A percentile compares a stretch with the other conserved stretches of the same genome.
phyloP scores from a whole-genome alignment of 2,329 filamentous ascomycete genomes.

The Didymella pomorum region DNA sequence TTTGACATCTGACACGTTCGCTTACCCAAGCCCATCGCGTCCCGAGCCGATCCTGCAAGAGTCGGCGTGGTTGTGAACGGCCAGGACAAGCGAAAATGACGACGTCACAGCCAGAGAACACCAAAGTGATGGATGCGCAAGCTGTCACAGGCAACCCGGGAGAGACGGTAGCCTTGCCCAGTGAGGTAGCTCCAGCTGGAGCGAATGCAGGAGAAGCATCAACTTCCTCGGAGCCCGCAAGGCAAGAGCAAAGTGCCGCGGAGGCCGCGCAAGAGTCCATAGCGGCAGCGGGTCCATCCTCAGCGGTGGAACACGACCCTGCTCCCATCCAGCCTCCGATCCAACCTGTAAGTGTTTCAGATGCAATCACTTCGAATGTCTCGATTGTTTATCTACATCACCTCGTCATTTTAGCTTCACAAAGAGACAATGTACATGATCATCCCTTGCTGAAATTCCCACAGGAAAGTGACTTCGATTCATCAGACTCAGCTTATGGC shows the following conservation, averaged over 20 bases:
- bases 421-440: background rate
- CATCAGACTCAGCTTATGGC: slow-evolving; percentile 37
- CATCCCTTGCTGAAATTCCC: background rate
- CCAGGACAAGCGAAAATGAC: slow-evolving; percentile 4
- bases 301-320: slow-evolving; percentile 12
- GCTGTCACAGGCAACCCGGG: background rate
- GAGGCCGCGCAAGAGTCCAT: slow-evolving; percentile 2
- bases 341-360: slow-evolving; percentile 13
- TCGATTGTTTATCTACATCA: too few relatives aligned
- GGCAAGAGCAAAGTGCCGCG: slow-evolving; percentile 4
- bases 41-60: slow-evolving; percentile 15
- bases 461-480: slow-evolving; percentile 23
- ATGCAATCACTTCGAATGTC: background rate
- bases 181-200: slow-evolving; percentile 1
- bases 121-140: background rate
- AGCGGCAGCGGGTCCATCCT: slow-evolving; percentile 8
- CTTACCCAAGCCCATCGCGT: slow-evolving; percentile 5
- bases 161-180: background rate
- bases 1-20: slow-evolving; percentile 7
- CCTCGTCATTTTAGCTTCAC: too few relatives aligned
- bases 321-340: slow-evolving; percentile 20
- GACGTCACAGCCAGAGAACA: slow-evolving; percentile 7
- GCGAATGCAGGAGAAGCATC: background rate
- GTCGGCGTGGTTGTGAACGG: slow-evolving; percentile 1
- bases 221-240: background rate